Base-by-base conservation (phyloP, 1,284 basidiomycete genomes). In the Apiotrichum sp. region DNA sequence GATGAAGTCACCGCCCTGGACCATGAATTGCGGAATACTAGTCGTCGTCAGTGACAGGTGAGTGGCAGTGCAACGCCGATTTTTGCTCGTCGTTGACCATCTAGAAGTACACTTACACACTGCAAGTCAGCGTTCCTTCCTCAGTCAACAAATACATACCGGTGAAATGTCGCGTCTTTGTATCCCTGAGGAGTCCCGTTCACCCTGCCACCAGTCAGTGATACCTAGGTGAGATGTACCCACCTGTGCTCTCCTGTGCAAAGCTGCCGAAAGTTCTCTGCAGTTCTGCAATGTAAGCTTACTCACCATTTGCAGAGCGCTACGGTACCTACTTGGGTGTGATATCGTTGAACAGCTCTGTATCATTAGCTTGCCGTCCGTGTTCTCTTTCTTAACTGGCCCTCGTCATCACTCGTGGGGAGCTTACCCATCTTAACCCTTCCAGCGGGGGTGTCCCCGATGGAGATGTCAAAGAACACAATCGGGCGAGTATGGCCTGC, bases 201-300 rank as follows among this genome's bases (percentile, higher is more conserved):
- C 16, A 90, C 82, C 67, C 91, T 92, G 67, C 45, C 44, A 47
- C 65, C 53, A 66, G 61, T 22, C 10, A 8, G 11, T n/a, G 16
- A 2, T 2, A 16, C 1, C 1, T 6, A 7, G 13, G 3, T 4
- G 35, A 89, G 62, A 2, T 3, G 2, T 52, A 51, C 46, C n/a
- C 56, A 91, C 89, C 90, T 83, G 76, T 86, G 89, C 77, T 98
- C 93, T 35, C 96, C 95, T 0, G 95, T 98, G 71, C 95, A 98
- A 22, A 98, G 79, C 67, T 98, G 93, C 57, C 95, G 82, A 68
- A 98, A 98, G 79, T 98, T 98, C 77, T 98, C 96, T 1, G 92
- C 89, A 0, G 95, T 98, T 69, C 88, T 90, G 63, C 3, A 2
- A 33, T 10, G 57, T 13, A 57, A 54, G 10, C 34, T 8, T 36